Base-by-base conservation (phyloP, 2,329 filamentous ascomycete genomes). In the Aureobasidium sp. region DNA sequence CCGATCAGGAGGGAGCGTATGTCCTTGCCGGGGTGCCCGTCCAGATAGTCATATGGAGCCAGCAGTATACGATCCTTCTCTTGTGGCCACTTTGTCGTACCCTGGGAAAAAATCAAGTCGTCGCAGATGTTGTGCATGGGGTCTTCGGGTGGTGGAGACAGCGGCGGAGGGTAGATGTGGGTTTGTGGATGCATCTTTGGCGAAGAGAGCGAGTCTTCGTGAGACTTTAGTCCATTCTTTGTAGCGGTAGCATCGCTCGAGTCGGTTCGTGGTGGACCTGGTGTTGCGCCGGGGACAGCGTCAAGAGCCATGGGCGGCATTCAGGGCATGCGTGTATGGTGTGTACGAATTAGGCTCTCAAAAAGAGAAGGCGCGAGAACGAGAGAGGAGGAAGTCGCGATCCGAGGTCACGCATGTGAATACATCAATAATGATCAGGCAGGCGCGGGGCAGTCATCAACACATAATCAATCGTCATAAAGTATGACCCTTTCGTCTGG, bases 21-120 rank as follows among this genome's bases (percentile, higher is more conserved):
- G 74, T 94, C 89, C 76, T 95, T 94, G 66, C 91, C 91, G 0
- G 90, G 89, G 65, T 91, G 87, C 48, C 84, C 83, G 69, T 86
- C 83, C 65, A 94, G 81, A 73, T 96, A 95, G 70, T 93, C 87
- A 69, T 86, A 96, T 0, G 91, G 91, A 0, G 87, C 90, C 52
- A 87, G 79, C 59, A 95, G 78, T 64, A 93, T 86, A 72, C 84
- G 84, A 73, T 94, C 89, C 77, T 94, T 93, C 69, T 88, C 83
- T 1, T 79, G 74, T 7, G 83, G 85, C 90, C 90, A 94, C 20
- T 81, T 79, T 63, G 67, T 67, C 39, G 70, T 67, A 55, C 74
- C 72, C n/a, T 73, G 73, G 6, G 45, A 48, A 63, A 76, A 72
- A 63, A 79, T 77, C 63, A 78, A 68, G 51, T 71, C 70, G 42